These are phyloP conservation scores for Penicillium aurantiogriseum DNA, from an alignment of 2,329 filamentous ascomycete genomes.

Conservation along the genomic window DNA sequence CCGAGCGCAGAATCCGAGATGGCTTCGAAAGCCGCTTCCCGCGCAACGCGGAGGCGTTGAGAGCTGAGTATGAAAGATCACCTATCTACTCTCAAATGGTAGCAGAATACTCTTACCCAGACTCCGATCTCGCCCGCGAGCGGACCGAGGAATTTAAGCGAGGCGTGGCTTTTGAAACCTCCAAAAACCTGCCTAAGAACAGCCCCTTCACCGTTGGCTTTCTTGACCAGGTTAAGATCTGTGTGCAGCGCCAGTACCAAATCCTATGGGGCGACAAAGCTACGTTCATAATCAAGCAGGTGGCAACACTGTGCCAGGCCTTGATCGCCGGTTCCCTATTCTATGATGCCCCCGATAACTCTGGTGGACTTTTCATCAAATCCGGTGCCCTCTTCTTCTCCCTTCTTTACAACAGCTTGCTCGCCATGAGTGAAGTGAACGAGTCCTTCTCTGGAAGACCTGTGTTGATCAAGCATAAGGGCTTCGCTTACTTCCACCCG, in stretches of 20 bases:
- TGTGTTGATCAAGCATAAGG: slow-evolving; percentile 58
- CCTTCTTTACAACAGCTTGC: slow-evolving; percentile 60
- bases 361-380: slow-evolving; percentile 63
- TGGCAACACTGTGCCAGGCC: slow-evolving; percentile 57
- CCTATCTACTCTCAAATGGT: slow-evolving; percentile 52
- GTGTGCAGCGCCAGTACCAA: slow-evolving; percentile 61
- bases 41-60: slow-evolving; percentile 45
- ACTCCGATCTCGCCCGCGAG: slow-evolving; percentile 48
- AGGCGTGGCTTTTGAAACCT: slow-evolving; percentile 55
- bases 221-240: slow-evolving; percentile 55
- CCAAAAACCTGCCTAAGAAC: slow-evolving; percentile 52
- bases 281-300: slow-evolving; percentile 63
- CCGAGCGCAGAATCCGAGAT: slow-evolving; percentile 46
- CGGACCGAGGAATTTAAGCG: slow-evolving; percentile 56
- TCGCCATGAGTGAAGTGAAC: slow-evolving; percentile 66
- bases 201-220: slow-evolving; percentile 60
- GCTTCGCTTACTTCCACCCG: slow-evolving; percentile 59
- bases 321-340: slow-evolving; percentile 66
- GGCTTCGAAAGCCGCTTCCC: slow-evolving; percentile 48
- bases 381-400: slow-evolving; percentile 64
- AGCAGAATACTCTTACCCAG: slow-evolving; percentile 58
- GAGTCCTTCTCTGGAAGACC: slow-evolving; percentile 61
- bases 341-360: slow-evolving; percentile 60
- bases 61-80: slow-evolving; percentile 53
- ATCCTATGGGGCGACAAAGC: slow-evolving; percentile 65